Conservation (phyloP, 2,329 filamentous ascomycete genomes). For the Monosporascus sp. region DNA sequence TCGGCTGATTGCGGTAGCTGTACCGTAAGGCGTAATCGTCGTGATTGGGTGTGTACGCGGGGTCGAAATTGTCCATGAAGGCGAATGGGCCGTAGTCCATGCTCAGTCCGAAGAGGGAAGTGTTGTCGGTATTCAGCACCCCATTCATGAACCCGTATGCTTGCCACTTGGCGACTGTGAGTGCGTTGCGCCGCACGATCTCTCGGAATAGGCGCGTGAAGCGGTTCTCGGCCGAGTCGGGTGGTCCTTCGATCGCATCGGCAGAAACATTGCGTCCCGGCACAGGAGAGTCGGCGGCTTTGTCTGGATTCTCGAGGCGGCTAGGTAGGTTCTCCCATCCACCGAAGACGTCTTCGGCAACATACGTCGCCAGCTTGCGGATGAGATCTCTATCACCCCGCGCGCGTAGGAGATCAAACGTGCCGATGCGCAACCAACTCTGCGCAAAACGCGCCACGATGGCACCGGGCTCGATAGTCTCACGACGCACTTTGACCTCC, state of each 20-base stretch:
- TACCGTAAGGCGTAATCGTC: conserved; percentile 87
- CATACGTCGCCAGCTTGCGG: conserved; percentile 70
- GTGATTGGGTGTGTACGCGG: conserved; percentile 91
- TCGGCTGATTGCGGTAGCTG: conserved; percentile 88
- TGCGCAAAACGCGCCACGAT: conserved; percentile 91
- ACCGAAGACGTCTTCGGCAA: conserved; percentile 79
- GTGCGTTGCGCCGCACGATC: conserved; percentile 77
- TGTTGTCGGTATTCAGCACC: conserved; percentile 97
- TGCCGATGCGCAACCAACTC: conserved; percentile 89
- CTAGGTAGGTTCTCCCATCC: conserved; percentile 82
- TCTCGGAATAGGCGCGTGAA: conserved; percentile 85
- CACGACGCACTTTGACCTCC: conserved; percentile 66
- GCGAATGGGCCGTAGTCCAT: conserved; percentile 97
- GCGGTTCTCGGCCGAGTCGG: conserved; percentile 71
- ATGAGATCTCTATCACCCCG: conserved; percentile 73
- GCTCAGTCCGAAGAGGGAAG: conserved; percentile 79
- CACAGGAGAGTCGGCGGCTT: conserved; percentile 37
- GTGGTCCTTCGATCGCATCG: conserved; percentile 59
- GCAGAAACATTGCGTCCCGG: conserved; percentile 49
- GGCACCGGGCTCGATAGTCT: conserved; percentile 80
- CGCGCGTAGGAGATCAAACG: conserved; percentile 84
- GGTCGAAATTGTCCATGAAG: conserved; percentile 96
- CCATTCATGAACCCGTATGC: conserved; percentile 99
- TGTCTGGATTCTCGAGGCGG: conserved; percentile 46
- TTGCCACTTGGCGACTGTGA: conserved; percentile 89